Percentiles rank a stretch among this genome's conserved stretches.
Evolutionary conservation across 257 asterid species (phyloP).

Genomic region (Solanum pinnatisectum): DNA sequence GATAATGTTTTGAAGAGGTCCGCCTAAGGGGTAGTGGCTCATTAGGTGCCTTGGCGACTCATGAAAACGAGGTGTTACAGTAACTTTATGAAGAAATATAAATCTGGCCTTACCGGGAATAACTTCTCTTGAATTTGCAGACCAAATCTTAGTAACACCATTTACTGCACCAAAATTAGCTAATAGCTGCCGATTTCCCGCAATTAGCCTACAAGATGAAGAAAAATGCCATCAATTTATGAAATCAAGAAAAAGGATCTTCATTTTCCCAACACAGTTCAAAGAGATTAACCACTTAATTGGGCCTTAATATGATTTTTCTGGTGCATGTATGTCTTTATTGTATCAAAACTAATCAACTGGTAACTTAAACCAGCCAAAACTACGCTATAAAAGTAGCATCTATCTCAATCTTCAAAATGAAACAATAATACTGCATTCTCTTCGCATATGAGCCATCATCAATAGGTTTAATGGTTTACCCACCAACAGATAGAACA

Average conservation of each 20-base stretch:
- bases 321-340: neutral
- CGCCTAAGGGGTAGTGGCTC: neutral
- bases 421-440: neutral
- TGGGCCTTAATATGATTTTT: neutral
- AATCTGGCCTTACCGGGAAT: conserved; percentile 35
- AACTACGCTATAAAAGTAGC: neutral
- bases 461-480: neutral
- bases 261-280: neutral
- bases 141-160: conserved; percentile 23
- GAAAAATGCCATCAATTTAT: conserved; percentile 8
- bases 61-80: neutral
- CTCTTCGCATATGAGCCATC: neutral
- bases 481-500: neutral
- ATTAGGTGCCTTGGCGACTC: neutral
- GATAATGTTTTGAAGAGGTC: neutral
- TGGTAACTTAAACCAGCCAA: neutral
- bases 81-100: neutral
- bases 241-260: conserved; percentile 1
- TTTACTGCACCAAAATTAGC: conserved; percentile 19
- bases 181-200: conserved; percentile 22
- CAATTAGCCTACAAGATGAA: conserved; percentile 33
- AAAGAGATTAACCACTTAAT: neutral
- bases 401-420: neutral
- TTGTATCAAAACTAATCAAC: neutral
- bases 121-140: conserved; percentile 22